A percentile compares a stretch with the other conserved stretches of the same genome.
Evolutionary conservation across 2,329 filamentous ascomycete species (phyloP).

Genomic region (Cadophora sp.): DNA sequence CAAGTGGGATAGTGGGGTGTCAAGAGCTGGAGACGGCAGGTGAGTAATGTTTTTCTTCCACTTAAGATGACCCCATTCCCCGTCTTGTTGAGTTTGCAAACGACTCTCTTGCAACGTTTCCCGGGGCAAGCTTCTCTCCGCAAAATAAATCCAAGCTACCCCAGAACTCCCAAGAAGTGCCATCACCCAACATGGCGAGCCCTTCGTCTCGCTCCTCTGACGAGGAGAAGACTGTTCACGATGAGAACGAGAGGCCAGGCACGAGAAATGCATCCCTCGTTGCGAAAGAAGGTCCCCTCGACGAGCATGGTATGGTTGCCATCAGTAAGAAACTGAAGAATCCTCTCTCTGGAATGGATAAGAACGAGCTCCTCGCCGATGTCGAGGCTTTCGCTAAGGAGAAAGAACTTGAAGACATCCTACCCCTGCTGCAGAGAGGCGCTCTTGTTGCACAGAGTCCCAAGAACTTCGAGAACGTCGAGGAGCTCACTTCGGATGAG

Average conservation of each 20-base stretch:
- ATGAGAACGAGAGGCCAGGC: slow-evolving; percentile 5
- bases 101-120: not conserved
- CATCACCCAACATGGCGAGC: slow-evolving; percentile 2
- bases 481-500: slow-evolving; percentile 65
- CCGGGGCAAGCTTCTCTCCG: not conserved
- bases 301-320: slow-evolving; percentile 12
- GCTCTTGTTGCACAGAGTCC: slow-evolving; percentile 79
- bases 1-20: not conserved
- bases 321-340: slow-evolving; percentile 47
- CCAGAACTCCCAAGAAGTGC: not conserved
- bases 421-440: slow-evolving; percentile 67
- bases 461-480: slow-evolving; percentile 64
- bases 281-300: slow-evolving; percentile 9
- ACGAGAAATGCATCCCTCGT: slow-evolving; percentile 4
- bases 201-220: slow-evolving; percentile 8
- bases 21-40: slow-evolving; percentile 13
- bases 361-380: slow-evolving; percentile 56
- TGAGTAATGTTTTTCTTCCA: not conserved
- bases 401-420: slow-evolving; percentile 62
- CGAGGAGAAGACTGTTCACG: slow-evolving; percentile 18
- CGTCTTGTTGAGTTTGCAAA: not conserved
- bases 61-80: slow-evolving; percentile 7
- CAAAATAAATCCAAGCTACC: not conserved
- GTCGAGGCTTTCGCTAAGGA: slow-evolving; percentile 67
- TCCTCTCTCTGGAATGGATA: slow-evolving; percentile 61